These are phyloP conservation scores for Chlamydomonas sphaeroides DNA, from an alignment of 139 green algal genomes.

Conservation along the genomic window DNA sequence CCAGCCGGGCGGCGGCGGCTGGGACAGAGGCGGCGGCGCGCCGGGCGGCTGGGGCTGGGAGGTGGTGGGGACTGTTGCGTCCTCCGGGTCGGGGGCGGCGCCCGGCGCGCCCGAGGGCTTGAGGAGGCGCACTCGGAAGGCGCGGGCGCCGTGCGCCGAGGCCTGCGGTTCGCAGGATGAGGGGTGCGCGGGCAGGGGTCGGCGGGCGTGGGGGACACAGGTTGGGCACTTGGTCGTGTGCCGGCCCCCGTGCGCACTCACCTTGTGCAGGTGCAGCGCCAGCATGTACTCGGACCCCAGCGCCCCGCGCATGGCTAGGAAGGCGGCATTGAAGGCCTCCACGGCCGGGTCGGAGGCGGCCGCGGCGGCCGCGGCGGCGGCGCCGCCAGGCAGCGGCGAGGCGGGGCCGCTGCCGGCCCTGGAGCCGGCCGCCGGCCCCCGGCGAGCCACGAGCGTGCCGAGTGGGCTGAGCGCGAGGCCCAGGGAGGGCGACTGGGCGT, in stretches of 20 bases:
- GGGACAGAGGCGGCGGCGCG: background rate
- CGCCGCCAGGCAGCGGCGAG: too few relatives aligned
- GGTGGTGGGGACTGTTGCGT: background rate
- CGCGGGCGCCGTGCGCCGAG: background rate
- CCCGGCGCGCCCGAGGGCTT: background rate
- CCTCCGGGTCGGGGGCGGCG: background rate
- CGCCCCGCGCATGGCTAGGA: background rate
- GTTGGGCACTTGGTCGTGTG: too few relatives aligned
- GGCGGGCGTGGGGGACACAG: too few relatives aligned
- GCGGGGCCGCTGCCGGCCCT: background rate
- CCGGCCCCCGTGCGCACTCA: background rate
- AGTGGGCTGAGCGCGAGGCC: background rate
- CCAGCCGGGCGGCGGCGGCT: background rate
- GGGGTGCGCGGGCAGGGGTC: too few relatives aligned
- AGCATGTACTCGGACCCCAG: slow-evolving; percentile 6
- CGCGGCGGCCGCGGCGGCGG: too few relatives aligned
- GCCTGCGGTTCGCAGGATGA: background rate
- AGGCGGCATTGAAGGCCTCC: slow-evolving; percentile 8
- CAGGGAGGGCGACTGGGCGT: background rate
- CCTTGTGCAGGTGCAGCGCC: slow-evolving; percentile 35
- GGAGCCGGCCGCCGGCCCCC: background rate
- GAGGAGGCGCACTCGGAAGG: slow-evolving; percentile 16
- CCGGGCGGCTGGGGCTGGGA: background rate
- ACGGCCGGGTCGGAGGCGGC: slow-evolving; percentile 14
- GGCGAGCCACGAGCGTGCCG: background rate